Evolutionary conservation across 148 eudicot species (phyloP), one percentile per base, ranked within the genome.

Genomic region (Amaranthus cruentus): DNA sequence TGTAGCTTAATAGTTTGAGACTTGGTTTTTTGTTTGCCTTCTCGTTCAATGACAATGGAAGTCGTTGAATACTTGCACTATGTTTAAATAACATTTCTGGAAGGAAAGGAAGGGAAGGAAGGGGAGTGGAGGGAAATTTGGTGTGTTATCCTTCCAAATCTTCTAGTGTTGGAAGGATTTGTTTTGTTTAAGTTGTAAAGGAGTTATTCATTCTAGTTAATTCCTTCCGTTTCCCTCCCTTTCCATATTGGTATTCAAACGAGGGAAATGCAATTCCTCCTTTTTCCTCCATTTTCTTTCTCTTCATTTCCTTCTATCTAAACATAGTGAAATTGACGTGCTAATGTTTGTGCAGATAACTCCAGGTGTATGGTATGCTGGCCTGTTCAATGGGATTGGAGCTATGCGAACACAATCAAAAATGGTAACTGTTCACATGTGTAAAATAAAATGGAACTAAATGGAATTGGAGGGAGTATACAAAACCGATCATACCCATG

Each of bases 301-400:
- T 28, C 38, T 28, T 28, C 38, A 28, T 28, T 28, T 28, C 38
- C 38, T 28, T 28, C 38, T 28, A 28, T 28, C 38, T 28, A 28
- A 28, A 28, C 38, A 28, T 4, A 15, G 28, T 7, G 0, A 8
- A 28, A 47, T 79, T 83, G 75, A 86, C 66, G 10, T 73, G 55
- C 50, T 21, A 55, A 57, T 50, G 71, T 83, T 71, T 80, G 3
- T 78, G 77, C 88, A 95, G 99, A 91, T 95, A 79, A 73, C 84
- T 75, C 88, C 94, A 48, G 97, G 99, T 61, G 82, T 81, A 55
- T 95, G 93, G 99, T 91, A 84, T 78, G 77, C 88, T 81, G 99
- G 97, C 55, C 74, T 95, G 47, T 95, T 91, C 71, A 95, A 95
- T 73, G 99, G 97, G 78, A 85, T 92, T 52, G 99, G 99, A 74